These are phyloP conservation scores for Aspergillus leporis DNA, from an alignment of 495 filamentous ascomycete species.

Conservation along the genomic window DNA sequence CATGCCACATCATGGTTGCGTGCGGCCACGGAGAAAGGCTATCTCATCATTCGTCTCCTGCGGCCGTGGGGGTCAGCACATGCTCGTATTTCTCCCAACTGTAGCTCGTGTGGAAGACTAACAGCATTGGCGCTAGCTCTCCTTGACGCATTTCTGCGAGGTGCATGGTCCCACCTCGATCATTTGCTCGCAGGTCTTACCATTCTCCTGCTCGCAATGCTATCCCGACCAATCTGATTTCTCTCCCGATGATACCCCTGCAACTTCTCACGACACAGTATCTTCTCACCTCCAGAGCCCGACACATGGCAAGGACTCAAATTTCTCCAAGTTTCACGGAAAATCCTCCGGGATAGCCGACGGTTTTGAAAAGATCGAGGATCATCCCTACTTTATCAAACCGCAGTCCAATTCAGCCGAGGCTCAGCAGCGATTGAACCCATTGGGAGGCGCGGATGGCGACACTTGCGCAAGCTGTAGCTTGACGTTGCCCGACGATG, in stretches of 20 bases:
- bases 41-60: neutral
- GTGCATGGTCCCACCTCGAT: conserved; percentile 92
- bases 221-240: conserved; percentile 40
- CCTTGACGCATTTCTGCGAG: conserved; percentile 95
- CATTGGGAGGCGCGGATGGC: conserved; percentile 37
- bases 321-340: conserved; percentile 17
- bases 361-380: conserved; percentile 42
- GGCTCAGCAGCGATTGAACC: conserved; percentile 34
- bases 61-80: neutral
- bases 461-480: conserved; percentile 61
- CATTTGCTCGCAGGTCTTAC: conserved; percentile 87
- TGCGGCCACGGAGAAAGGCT: neutral
- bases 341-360: conserved; percentile 21
- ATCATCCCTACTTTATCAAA: conserved; percentile 46
- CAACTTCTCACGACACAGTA: conserved; percentile 31
- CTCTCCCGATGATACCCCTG: conserved; percentile 35
- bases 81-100: neutral
- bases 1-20: no score
- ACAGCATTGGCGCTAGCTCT: conserved; percentile 58
- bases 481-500: conserved; percentile 54
- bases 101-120: neutral
- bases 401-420: conserved; percentile 32
- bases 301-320: conserved; percentile 18
- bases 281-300: conserved; percentile 23
- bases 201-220: conserved; percentile 76